A percentile compares a stretch with the other conserved stretches of the same genome.
phyloP scores from a whole-genome alignment of 768 basidiomycete species.

The Boletales sp. region DNA sequence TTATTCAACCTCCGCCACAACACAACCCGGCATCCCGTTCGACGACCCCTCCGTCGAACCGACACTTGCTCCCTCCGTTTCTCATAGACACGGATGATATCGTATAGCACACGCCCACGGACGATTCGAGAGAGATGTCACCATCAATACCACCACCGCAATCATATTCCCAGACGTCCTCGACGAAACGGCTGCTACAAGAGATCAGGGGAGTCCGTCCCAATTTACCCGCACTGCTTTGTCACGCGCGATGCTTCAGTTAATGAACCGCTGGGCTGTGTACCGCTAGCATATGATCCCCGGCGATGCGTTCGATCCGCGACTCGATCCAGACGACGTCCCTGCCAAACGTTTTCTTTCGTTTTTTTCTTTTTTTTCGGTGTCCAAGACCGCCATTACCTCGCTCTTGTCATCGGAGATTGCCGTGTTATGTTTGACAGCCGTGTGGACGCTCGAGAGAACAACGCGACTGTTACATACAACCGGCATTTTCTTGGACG shows the following conservation, averaged over 20 bases:
- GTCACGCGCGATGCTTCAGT: no score
- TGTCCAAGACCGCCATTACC: no score
- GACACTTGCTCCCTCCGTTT: no score
- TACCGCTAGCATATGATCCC: not conserved
- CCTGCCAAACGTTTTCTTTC: not conserved
- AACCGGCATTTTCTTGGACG: not conserved
- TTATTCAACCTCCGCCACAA: constrained; percentile 28
- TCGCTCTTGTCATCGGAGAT: not conserved
- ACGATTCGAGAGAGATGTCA: no score
- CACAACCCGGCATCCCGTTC: constrained; percentile 3
- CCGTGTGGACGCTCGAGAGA: not conserved
- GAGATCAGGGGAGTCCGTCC: no score
- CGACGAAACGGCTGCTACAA: no score
- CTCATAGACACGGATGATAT: no score
- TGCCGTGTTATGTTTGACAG: not conserved
- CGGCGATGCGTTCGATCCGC: not conserved
- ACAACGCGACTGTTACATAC: not conserved
- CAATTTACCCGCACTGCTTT: no score
- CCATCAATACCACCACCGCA: no score
- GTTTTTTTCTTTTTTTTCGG: no score
- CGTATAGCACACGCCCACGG: no score
- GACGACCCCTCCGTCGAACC: not conserved
- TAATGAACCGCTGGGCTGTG: not conserved
- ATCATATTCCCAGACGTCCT: no score
- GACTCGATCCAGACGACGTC: not conserved